Evolutionary conservation across 2,329 filamentous ascomycete genomes (phyloP).

Genomic region (Fusarium tricinctum): DNA sequence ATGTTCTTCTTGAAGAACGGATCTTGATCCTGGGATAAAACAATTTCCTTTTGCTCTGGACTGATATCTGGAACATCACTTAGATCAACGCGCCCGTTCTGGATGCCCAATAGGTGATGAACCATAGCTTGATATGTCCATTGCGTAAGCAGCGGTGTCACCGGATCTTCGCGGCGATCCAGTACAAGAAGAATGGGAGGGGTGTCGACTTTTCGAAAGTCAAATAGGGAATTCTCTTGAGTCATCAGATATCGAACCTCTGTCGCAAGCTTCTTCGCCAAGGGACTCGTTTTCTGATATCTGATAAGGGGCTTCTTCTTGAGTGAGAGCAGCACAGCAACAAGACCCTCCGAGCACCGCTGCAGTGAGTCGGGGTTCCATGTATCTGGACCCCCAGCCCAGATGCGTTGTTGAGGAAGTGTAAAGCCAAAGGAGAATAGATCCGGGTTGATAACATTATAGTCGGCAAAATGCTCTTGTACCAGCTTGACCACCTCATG

Average conservation of each 20-base stretch:
- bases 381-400: conserved; percentile 83
- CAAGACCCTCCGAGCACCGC: conserved; percentile 86
- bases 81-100: conserved; percentile 93
- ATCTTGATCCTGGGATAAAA: conserved; percentile 95
- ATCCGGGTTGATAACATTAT: conserved; percentile 94
- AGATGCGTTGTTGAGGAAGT: conserved; percentile 81
- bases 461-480: conserved; percentile 97
- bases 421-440: conserved; percentile 84
- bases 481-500: conserved; percentile 96
- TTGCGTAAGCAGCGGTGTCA: conserved; percentile 93
- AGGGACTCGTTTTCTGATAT: conserved; percentile 89
- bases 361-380: conserved; percentile 94
- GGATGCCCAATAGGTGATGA: conserved; percentile 92
- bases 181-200: conserved; percentile 91
- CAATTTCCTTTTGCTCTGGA: conserved; percentile 92
- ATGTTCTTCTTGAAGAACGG: conserved; percentile 99
- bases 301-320: conserved; percentile 98
- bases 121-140: conserved; percentile 99
- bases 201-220: conserved; percentile 95
- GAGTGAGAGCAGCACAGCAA: conserved; percentile 86
- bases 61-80: conserved; percentile 86
- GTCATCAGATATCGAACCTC: conserved; percentile 94
- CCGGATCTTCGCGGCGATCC: conserved; percentile 92
- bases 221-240: conserved; percentile 96
- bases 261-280: conserved; percentile 92